Evolutionary conservation across 306 rosid species (phyloP), one percentile per base, ranked within the genome.

Genomic region (Quercus wislizeni): DNA sequence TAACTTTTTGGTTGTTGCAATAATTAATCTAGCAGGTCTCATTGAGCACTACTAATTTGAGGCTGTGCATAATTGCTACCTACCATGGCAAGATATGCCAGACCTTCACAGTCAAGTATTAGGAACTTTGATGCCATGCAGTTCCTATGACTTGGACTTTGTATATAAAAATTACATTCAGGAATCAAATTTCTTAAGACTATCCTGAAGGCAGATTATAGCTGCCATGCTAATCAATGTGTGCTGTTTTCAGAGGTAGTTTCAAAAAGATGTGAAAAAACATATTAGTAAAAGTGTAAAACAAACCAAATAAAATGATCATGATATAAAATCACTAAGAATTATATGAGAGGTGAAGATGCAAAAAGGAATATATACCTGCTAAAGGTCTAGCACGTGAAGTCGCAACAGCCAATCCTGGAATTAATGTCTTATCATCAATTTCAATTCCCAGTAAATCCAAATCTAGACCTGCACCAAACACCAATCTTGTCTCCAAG

Each of bases 381-480:
- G 99, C 97, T 33, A 95, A 85, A 11, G 92, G 90, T 82, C 80
- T 81, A 75, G 97, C 91, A 17, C 92, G 94, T 43, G 99, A 92
- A 84, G 99, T 84, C 20, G 98, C 86, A 63, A 95, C 98, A 59
- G 99, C 87, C 62, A 95, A 55, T 74, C 99, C 98, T 0, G 99
- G 99, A 83, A 95, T 89, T 88, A 95, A 80, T 21, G 97, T 90
- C 74, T 90, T 81, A 27, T 91, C 94, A 71, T 93, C 99, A 7
- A 92, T 86, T 81, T 95, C 97, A 75, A 95, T 90, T 52, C 98
- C 96, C 86, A 95, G 77, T 43, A 95, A 82, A 84, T 95, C 99
- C 90, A 95, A 84, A 86, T 95, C 99, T 35, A 95, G 88, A 76
- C 96, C 90, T 11, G 98, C 90, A 51, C 99, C 99, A 62, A 86